phyloP scores from a whole-genome alignment of 2,329 filamentous ascomycete species.

The Exophiala viscosa region DNA sequence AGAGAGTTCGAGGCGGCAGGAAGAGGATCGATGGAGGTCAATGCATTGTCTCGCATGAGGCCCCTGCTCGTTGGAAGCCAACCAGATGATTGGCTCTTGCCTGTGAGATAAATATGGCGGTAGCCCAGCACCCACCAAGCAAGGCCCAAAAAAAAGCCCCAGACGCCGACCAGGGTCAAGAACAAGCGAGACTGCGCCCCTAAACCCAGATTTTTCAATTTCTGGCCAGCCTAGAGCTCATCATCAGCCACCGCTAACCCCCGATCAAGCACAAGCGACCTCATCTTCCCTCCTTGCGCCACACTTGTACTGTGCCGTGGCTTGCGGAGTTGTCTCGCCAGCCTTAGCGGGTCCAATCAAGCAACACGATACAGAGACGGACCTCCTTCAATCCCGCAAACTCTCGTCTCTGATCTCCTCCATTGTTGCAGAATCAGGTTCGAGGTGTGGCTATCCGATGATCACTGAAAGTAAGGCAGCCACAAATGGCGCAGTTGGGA shows the following conservation, averaged over 20 bases:
- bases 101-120: not conserved
- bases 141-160: no score
- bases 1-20: conserved; percentile 1
- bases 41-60: not conserved
- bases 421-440: not conserved
- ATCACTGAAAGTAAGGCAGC: not conserved
- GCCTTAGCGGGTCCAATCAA: not conserved
- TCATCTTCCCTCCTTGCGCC: conserved; percentile 1
- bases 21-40: not conserved
- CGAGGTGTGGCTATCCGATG: not conserved
- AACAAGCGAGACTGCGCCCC: not conserved
- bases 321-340: not conserved
- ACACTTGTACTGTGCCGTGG: not conserved
- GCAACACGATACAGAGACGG: not conserved
- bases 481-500: not conserved
- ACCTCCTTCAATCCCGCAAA: not conserved
- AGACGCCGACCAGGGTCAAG: no score
- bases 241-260: conserved; percentile 11
- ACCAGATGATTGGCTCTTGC: conserved; percentile 2
- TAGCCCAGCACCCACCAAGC: not conserved
- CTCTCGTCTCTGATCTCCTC: no score
- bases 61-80: not conserved
- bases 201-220: not conserved
- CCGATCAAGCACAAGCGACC: conserved; percentile 1
- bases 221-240: not conserved